phyloP scores from a whole-genome alignment of 2,329 filamentous ascomycete genomes.

The Fusarium sp. region DNA sequence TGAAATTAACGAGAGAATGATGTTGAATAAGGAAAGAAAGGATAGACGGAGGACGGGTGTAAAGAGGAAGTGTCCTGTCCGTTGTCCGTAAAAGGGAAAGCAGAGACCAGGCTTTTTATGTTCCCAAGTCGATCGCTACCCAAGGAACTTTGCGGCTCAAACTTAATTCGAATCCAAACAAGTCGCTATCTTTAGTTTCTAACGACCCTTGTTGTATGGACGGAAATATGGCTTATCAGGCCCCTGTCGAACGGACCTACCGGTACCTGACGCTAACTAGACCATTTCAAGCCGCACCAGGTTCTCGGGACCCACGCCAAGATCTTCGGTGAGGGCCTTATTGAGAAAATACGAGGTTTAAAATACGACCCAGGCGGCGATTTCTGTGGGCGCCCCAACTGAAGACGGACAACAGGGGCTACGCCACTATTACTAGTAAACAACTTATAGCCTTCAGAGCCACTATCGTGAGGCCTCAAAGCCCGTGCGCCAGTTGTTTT shows the following conservation, averaged over 20 bases:
- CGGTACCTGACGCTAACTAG: conserved; percentile 6
- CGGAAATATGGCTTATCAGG: neutral
- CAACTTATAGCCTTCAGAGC: too few relatives aligned
- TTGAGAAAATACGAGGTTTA: neutral
- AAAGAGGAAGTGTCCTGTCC: neutral
- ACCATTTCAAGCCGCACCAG: neutral
- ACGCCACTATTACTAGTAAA: too few relatives aligned
- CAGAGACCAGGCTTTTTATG: neutral
- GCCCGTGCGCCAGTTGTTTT: too few relatives aligned
- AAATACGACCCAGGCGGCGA: neutral
- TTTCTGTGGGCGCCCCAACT: neutral
- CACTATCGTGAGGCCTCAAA: too few relatives aligned
- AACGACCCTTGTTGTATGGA: neutral
- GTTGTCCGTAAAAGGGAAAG: neutral
- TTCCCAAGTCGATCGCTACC: neutral
- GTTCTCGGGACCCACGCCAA: neutral
- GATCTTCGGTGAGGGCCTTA: neutral
- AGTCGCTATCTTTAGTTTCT: neutral
- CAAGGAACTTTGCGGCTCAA: neutral
- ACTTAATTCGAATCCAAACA: neutral
- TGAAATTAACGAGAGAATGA: neutral
- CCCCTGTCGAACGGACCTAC: neutral
- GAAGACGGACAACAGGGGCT: too few relatives aligned
- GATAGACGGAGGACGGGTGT: neutral
- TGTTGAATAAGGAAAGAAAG: neutral